Evolutionary conservation across 2,329 filamentous ascomycete genomes (phyloP).

Genomic region (Aulographum hederae): DNA sequence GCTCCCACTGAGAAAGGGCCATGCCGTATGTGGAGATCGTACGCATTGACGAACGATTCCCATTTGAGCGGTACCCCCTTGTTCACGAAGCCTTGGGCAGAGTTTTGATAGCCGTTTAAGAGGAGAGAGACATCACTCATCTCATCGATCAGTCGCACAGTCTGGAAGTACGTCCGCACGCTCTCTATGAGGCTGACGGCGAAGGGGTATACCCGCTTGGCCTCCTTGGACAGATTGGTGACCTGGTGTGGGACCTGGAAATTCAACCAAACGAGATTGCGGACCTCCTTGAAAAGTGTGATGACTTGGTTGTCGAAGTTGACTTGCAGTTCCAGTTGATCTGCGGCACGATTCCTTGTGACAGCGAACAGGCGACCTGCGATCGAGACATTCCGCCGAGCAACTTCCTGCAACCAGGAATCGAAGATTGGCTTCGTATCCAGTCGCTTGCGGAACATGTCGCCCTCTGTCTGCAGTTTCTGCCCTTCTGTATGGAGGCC

Average conservation of each 20-base stretch:
- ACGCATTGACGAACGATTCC: slow-evolving; percentile 96
- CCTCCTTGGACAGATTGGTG: slow-evolving; percentile 91
- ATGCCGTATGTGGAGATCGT: slow-evolving; percentile 69
- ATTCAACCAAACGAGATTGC: slow-evolving; percentile 87
- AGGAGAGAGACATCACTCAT: slow-evolving; percentile 81
- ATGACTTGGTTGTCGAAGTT: slow-evolving; percentile 98
- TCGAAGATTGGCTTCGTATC: slow-evolving; percentile 89
- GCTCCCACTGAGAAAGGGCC: slow-evolving; percentile 34
- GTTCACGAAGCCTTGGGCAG: slow-evolving; percentile 63
- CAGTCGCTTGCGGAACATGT: slow-evolving; percentile 88
- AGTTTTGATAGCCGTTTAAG: slow-evolving; percentile 78
- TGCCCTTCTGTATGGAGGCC: slow-evolving; percentile 85
- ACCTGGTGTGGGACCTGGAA: slow-evolving; percentile 89
- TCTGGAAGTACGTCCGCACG: slow-evolving; percentile 83
- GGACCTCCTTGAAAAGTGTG: slow-evolving; percentile 93
- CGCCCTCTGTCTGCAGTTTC: slow-evolving; percentile 79
- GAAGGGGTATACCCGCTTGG: slow-evolving; percentile 95
- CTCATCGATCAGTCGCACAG: slow-evolving; percentile 60
- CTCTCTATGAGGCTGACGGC: slow-evolving; percentile 98
- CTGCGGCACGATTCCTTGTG: slow-evolving; percentile 70
- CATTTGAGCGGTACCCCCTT: slow-evolving; percentile 85
- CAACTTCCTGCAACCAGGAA: slow-evolving; percentile 84
- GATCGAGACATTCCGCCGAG: slow-evolving; percentile 75
- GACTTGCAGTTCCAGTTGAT: slow-evolving; percentile 71
- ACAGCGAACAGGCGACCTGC: slow-evolving; percentile 85